Percentiles rank a stretch among this genome's conserved stretches.
These are phyloP conservation scores for Fusarium sp. DNA, from an alignment of 2,329 filamentous ascomycete species.

Conservation along the genomic window DNA sequence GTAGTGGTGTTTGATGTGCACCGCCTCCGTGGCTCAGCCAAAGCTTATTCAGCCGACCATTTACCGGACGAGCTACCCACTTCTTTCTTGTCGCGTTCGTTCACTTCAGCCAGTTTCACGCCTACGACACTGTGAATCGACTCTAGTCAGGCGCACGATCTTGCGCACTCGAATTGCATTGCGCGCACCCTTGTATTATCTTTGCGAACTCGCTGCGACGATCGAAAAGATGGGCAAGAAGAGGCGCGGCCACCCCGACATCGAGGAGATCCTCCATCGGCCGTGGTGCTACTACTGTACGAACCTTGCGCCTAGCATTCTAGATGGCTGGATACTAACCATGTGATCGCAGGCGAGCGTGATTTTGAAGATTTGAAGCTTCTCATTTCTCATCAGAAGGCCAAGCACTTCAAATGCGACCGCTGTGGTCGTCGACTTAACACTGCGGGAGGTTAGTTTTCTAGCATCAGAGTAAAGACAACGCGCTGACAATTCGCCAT, in stretches of 20 bases:
- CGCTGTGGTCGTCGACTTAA: slow-evolving; percentile 89
- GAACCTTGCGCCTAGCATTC: slow-evolving; percentile 32
- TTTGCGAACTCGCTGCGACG: not conserved
- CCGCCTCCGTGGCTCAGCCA: not conserved
- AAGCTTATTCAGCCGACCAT: slow-evolving; percentile 38
- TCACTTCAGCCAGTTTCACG: slow-evolving; percentile 35
- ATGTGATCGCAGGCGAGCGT: slow-evolving; percentile 73
- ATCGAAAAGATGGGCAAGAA: slow-evolving; percentile 80
- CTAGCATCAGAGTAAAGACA: not conserved
- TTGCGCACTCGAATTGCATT: slow-evolving; percentile 24
- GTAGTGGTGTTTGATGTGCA: not conserved
- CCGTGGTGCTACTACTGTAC: slow-evolving; percentile 98
- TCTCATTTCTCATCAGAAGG: slow-evolving; percentile 96
- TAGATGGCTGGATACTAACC: slow-evolving; percentile 40
- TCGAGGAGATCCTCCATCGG: slow-evolving; percentile 88
- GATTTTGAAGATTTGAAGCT: slow-evolving; percentile 98
- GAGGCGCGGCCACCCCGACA: slow-evolving; percentile 85
- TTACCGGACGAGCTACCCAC: slow-evolving; percentile 45
- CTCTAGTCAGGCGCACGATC: slow-evolving; percentile 31
- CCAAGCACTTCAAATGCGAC: slow-evolving; percentile 99
- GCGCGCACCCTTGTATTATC: slow-evolving; percentile 5
- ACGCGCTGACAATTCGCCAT: slow-evolving; percentile 25
- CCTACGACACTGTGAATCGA: slow-evolving; percentile 33
- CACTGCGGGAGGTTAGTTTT: slow-evolving; percentile 85
- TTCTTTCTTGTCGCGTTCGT: slow-evolving; percentile 42